These are phyloP conservation scores for Nitzschia putrida DNA, from an alignment of 108 stramenopile species.

Conservation along the genomic window DNA sequence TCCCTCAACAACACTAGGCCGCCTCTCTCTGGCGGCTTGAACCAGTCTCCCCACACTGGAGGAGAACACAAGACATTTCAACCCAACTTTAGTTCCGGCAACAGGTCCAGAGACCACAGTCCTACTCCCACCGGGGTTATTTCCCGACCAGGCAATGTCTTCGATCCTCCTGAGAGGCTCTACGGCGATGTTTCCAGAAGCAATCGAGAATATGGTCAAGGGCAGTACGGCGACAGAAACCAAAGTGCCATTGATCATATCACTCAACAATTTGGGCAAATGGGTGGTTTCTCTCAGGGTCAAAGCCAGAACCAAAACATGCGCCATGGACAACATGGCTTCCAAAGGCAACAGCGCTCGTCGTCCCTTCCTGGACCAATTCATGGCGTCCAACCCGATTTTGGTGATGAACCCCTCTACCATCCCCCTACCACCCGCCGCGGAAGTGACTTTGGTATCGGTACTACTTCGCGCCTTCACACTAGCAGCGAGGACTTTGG, in stretches of 20 bases:
- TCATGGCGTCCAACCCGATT: not conserved
- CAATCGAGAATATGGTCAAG: not conserved
- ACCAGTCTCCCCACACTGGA: conserved; percentile 17
- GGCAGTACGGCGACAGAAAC: not conserved
- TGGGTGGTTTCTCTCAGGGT: conserved; percentile 6
- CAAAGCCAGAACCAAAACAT: conserved; percentile 3
- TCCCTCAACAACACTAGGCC: conserved; percentile 16
- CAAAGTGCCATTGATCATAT: conserved; percentile 13
- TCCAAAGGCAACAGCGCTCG: conserved; percentile 22
- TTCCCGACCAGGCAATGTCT: conserved; percentile 28
- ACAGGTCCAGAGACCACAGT: conserved; percentile 24
- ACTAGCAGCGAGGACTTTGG: not conserved
- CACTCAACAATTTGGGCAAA: conserved; percentile 8
- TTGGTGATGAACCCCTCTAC: not conserved
- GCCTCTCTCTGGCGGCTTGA: conserved; percentile 27
- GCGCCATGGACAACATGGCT: not conserved
- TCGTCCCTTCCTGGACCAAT: conserved; percentile 24
- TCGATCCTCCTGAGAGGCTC: conserved; percentile 7
- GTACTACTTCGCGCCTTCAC: not conserved
- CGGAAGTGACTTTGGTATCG: conserved; percentile 15
- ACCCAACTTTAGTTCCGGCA: conserved; percentile 2
- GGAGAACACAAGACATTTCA: conserved; percentile 14
- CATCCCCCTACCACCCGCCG: not conserved
- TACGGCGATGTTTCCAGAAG: conserved; percentile 13
- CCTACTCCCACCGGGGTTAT: conserved; percentile 33